These are phyloP conservation scores for Nannizziopsis arthrosporioides DNA, from an alignment of 2,329 filamentous ascomycete species.

Conservation along the genomic window DNA sequence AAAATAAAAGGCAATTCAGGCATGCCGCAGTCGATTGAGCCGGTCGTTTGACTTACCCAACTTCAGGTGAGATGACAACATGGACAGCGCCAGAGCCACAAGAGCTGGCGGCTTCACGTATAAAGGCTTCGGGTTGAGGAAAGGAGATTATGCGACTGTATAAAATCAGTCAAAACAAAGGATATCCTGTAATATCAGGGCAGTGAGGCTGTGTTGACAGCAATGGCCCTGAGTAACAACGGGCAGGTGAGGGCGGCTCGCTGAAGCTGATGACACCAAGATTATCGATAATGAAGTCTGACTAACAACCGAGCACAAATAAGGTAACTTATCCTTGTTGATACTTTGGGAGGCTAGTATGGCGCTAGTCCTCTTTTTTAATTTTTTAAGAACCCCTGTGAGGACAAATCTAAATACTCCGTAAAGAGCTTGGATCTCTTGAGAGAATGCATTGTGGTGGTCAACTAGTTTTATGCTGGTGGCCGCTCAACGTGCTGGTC, in stretches of 20 bases:
- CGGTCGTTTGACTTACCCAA: too few species aligned
- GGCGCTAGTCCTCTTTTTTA: too few species aligned
- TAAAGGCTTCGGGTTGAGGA: not conserved
- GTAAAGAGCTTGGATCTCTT: not conserved
- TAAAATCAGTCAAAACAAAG: not conserved
- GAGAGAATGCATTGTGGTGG: not conserved
- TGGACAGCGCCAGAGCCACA: too few species aligned
- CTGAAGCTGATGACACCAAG: not conserved
- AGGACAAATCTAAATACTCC: too few species aligned
- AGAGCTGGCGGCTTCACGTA: too few species aligned
- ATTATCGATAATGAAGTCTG: not conserved
- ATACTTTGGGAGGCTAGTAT: not conserved
- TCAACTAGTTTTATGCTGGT: not conserved
- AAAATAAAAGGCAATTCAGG: too few species aligned
- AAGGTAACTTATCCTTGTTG: not conserved
- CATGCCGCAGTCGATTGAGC: too few species aligned
- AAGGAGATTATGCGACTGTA: not conserved
- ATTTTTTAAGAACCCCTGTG: too few species aligned
- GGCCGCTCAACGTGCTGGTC: not conserved
- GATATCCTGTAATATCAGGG: too few species aligned
- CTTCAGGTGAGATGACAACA: too few species aligned
- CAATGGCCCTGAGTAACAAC: not conserved
- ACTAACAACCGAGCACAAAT: not conserved
- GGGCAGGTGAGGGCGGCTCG: not conserved
- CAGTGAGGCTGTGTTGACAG: constrained; percentile 6